Conservation (phyloP, 805 yeast species). For the Cyberlindnera euphorbiae region DNA sequence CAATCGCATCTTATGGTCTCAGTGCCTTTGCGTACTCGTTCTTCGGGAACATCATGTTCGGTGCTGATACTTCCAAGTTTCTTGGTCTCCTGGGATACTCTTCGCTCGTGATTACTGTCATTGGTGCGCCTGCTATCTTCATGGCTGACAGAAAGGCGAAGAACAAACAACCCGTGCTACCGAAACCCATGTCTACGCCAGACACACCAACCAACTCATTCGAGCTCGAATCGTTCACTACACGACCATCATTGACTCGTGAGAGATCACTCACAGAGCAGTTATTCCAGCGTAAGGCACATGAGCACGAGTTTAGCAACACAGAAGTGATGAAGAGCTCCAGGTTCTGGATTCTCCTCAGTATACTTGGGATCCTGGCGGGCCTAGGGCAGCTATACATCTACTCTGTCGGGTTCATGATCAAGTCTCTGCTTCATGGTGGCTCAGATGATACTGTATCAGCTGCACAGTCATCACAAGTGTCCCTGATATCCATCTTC, state of each 20-base stretch:
- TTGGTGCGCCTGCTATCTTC: slow-evolving; percentile 44
- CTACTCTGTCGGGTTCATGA: slow-evolving; percentile 69
- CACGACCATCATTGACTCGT: slow-evolving; percentile 1
- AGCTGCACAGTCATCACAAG: slow-evolving; percentile 68
- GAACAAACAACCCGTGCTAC: slow-evolving; percentile 1
- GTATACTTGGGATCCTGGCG: slow-evolving; percentile 49
- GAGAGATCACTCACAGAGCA: neutral
- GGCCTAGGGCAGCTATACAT: slow-evolving; percentile 75
- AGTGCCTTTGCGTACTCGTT: slow-evolving; percentile 66
- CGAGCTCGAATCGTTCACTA: slow-evolving; percentile 13
- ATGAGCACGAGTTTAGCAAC: slow-evolving; percentile 5
- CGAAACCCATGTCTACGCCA: neutral
- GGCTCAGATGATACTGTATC: slow-evolving; percentile 26
- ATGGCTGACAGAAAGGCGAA: slow-evolving; percentile 17
- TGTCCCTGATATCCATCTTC: slow-evolving; percentile 61
- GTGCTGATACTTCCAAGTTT: slow-evolving; percentile 49
- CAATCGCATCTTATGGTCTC: slow-evolving; percentile 69
- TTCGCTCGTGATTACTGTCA: slow-evolving; percentile 34
- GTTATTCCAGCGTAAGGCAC: slow-evolving; percentile 1
- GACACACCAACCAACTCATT: slow-evolving; percentile 11
- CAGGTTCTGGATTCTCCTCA: slow-evolving; percentile 47
- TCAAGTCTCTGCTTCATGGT: slow-evolving; percentile 38
- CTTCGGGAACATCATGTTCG: slow-evolving; percentile 45
- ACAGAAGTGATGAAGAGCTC: slow-evolving; percentile 22
- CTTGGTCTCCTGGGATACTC: slow-evolving; percentile 42